Evolutionary conservation across 139 green algal genomes (phyloP).

Genomic region (Chlamydomonas schloesseri): DNA sequence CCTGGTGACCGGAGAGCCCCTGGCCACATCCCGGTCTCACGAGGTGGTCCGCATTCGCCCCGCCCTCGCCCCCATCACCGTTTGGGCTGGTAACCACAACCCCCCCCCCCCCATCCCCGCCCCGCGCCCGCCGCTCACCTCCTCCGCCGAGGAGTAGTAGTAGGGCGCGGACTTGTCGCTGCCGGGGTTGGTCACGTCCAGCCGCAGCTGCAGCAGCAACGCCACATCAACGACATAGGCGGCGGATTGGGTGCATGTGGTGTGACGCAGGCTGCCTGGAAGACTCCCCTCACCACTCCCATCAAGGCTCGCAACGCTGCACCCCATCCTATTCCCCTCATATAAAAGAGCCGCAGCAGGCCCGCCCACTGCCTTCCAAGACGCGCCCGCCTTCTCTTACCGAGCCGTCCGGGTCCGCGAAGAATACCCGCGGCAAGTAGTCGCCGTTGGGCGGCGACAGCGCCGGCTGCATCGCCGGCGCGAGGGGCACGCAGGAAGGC

Average conservation of each 20-base stretch:
- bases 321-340: too few relatives aligned
- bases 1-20: neutral
- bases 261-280: too few relatives aligned
- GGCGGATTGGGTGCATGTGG: too few relatives aligned
- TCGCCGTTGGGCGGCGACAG: neutral
- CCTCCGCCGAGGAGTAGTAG: slow-evolving; percentile 23
- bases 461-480: neutral
- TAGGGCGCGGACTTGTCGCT: slow-evolving; percentile 5
- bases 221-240: too few relatives aligned
- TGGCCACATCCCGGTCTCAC: neutral
- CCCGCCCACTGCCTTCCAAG: too few relatives aligned
- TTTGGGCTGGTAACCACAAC: too few relatives aligned
- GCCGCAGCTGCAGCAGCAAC: slow-evolving; percentile 1
- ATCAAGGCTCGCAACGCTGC: too few relatives aligned
- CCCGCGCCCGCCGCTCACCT: neutral
- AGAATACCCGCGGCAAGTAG: slow-evolving; percentile 36
- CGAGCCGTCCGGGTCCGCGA: slow-evolving; percentile 30
- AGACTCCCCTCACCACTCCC: too few relatives aligned
- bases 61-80: too few relatives aligned
- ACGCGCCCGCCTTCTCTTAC: neutral
- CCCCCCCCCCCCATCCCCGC: too few relatives aligned
- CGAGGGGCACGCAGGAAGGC: neutral
- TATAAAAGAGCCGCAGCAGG: too few relatives aligned
- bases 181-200: slow-evolving; percentile 3
- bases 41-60: too few relatives aligned